Evolutionary conservation across 768 basidiomycete genomes (phyloP), one percentile per base, ranked within the genome.

Genomic region (Gymnopilus junonius): DNA sequence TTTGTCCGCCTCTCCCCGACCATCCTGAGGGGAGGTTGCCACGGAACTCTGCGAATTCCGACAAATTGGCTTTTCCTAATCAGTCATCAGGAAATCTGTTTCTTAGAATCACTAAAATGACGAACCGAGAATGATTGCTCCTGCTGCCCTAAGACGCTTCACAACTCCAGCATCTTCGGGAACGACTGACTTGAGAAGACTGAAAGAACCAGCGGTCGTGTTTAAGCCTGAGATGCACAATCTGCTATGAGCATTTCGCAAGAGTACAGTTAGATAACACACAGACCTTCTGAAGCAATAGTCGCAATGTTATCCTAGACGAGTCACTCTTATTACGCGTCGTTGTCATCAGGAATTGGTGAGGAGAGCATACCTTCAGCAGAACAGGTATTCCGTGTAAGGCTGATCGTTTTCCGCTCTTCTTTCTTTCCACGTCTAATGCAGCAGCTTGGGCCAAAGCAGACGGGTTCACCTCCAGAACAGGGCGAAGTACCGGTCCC

Each of bases 1-100:
- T 73, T 70, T 87, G 86, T 2, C 85, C 85, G 12, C 80, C 81
- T 42, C 85, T 79, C 4, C 83, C 85, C 12, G 85, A 86, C 84
- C 85, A 88, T n/a, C 85, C 87, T 0, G 77, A 79, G 0, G 84
- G 72, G 21, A 76, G 71, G 23, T 55, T 54, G 2, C 79, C 85
- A 34, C 86, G 72, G 59, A 79, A 83, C 65, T 83, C 77, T 1
- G 86, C 81, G 64, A 77, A 85, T 67, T 86, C 85, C 0, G 84
- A 85, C 20, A 86, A 72, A 62, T 85, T 85, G 14, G 85, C 79
- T 69, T 87, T 88, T 2, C 85, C 85, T 81, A n/a, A 34, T 40
- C 4, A 17, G 10, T 8, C 8, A 1, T 40, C 8, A 27, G 1
- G 10, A 55, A 6, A 8, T 20, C n/a, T 10, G 31, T 14, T 27